Base-by-base conservation (phyloP, 169 alveolate species). In the Ichthyophthirius multifiliis region DNA sequence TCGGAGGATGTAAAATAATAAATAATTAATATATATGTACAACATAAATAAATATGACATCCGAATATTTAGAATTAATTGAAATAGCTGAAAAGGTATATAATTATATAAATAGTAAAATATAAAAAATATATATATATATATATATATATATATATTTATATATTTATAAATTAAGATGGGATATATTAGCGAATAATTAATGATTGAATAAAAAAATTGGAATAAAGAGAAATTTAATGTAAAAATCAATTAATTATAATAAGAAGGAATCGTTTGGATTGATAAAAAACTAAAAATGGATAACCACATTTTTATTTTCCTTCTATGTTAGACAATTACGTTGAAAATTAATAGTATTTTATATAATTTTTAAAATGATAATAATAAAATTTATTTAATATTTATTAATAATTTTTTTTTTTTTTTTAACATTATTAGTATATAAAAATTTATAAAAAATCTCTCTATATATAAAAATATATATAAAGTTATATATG, bases 261-360 rank as follows among this genome's bases (percentile, higher is more conserved):
- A 41, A 41, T 43, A 75, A 43, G 86, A 81, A 81, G 86, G 86
- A 23, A 32, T 81, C 30, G 86, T 81, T 5, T 81, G 86, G 86
- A 71, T 63, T 15, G 86, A 81, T 73, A 81, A 81, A 73, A 81
- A 55, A 71, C 82, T 2, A 15, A 31, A 15, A 37, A 46, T 2
- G 47, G 43, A 27, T 5, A 23, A 4, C 39, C 20, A 20, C 67
- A 81, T 48, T 81, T 71, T 43, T 81, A 81, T 41, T 81, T 81
- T 43, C 86, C 86, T 27, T 48, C 77, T 27, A 39, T 81, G 74
- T 16, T 81, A 6, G 55, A 81, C 43, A 48, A 41, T 44, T 81
- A 71, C 43, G 47, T 64, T 16, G 84, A 78, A 30, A 65, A 65
- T 34, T 35, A 30, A 34, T n/a, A 65, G 10, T 31, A 65, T 15